Percentiles rank a stretch among this genome's conserved stretches.
These are phyloP conservation scores for Cinnamomum chago DNA, from an alignment of 164 flowering plant genomes.

Conservation along the genomic window DNA sequence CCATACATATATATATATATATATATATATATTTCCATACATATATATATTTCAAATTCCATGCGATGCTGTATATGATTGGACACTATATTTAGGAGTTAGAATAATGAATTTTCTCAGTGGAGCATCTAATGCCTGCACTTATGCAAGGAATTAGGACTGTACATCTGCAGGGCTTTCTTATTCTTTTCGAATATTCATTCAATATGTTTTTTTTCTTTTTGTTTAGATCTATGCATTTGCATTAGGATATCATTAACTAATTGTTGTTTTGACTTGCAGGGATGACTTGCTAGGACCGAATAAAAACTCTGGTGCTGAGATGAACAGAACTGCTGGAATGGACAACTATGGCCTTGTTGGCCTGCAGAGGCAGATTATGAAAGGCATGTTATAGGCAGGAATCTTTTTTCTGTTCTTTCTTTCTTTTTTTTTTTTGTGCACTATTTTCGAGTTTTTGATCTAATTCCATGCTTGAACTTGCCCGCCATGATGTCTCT, in stretches of 20 bases:
- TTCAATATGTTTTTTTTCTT: too few species aligned
- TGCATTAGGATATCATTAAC: background rate
- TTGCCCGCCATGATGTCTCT: background rate
- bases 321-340: constrained; percentile 46
- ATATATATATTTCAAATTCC: too few species aligned
- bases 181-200: background rate
- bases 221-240: background rate
- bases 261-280: background rate
- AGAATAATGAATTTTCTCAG: background rate
- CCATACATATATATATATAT: too few species aligned
- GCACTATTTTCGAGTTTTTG: too few species aligned
- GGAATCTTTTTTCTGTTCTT: background rate
- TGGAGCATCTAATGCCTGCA: background rate
- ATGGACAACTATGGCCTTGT: constrained; percentile 81
- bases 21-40: too few species aligned
- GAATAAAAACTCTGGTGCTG: constrained; percentile 54
- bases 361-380: constrained; percentile 74
- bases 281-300: constrained; percentile 12
- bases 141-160: background rate
- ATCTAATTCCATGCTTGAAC: background rate
- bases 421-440: background rate
- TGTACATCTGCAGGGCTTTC: background rate
- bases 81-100: background rate
- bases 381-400: constrained; percentile 53
- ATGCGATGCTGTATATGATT: too few species aligned